Base-by-base conservation (phyloP, 208 protist species). In the Wallacemonas collosoma region DNA sequence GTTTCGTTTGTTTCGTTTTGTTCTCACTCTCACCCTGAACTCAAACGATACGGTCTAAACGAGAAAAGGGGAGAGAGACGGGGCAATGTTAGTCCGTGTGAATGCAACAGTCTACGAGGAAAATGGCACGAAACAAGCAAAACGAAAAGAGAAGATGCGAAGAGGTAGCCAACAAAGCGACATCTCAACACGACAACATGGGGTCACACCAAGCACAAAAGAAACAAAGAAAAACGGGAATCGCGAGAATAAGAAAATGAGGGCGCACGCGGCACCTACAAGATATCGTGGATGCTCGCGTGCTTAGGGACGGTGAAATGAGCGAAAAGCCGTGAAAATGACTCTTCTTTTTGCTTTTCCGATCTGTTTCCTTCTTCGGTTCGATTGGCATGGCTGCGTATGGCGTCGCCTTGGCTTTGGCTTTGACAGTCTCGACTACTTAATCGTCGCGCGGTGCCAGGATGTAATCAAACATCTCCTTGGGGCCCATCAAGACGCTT, bases 391-490 rank as follows among this genome's bases (percentile, higher is more conserved):
- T 36, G 15, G 6, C 26, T 57, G 26, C 26, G 26, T 26, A 26
- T 26, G 26, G 26, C 26, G 26, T 26, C 26, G 26, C 26, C 14
- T 57, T 57, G 11, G 5, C 26, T 57, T 57, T 36, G 5, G 53
- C 53, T 57, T 36, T 57, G 14, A 38, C 14, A 14, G 8, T 12
- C 8, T 50, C 8, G 45, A 73, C 45, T 64, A 55, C 41, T 60
- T 45, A 7, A 26, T 1, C 26, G 26, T 71, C 73, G 7, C 48
- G 15, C 1, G 89, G 87, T 47, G 87, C 86, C 15, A 94, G 76
- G 11, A 94, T 60, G 73, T 94, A 94, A 64, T 94, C 89, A 50
- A 91, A 86, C 53, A 94, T 77, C 66, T 92, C 89, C 81, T 93
- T 92, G 12, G 89, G 89, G 0, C 89, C 89, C 64, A 94, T 80